Percentiles rank a stretch among this genome's conserved stretches.
Evolutionary conservation across 192 early-diverging fungal species (phyloP).

Genomic region (Coemansia interrupta): DNA sequence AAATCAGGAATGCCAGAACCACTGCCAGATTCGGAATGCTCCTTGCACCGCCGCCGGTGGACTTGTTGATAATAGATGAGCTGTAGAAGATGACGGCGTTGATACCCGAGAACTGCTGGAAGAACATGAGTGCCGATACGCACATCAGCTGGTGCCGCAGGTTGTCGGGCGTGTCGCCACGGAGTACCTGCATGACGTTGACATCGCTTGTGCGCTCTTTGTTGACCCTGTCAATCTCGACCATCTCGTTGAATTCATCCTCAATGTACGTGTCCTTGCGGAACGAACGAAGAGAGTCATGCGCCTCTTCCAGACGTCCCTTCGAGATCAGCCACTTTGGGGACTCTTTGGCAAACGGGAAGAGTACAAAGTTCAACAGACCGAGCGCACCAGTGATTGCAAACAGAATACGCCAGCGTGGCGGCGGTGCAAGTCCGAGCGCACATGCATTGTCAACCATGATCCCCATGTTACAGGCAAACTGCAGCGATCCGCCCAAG

Average conservation of each 20-base stretch:
- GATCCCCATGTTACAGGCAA: constrained; percentile 75
- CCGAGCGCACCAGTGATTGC: constrained; percentile 60
- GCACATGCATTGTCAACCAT: constrained; percentile 66
- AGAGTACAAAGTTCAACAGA: constrained; percentile 54
- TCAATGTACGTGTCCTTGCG: constrained; percentile 57
- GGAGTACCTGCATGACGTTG: constrained; percentile 55
- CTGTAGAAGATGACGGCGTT: constrained; percentile 83
- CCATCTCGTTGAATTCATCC: constrained; percentile 63
- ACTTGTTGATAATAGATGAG: constrained; percentile 69
- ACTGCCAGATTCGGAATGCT: constrained; percentile 4
- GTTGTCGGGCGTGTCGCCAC: constrained; percentile 51
- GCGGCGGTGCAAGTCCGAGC: constrained; percentile 56
- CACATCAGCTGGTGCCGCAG: constrained; percentile 61
- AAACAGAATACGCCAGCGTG: constrained; percentile 71
- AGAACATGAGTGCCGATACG: constrained; percentile 62
- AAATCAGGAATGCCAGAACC: constrained; percentile 48
- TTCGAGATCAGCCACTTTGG: constrained; percentile 69
- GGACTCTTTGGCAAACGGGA: constrained; percentile 71
- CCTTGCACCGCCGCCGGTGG: constrained; percentile 19
- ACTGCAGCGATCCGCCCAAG: constrained; percentile 71
- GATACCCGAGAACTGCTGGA: constrained; percentile 84
- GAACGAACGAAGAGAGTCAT: constrained; percentile 50
- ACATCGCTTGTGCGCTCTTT: constrained; percentile 37
- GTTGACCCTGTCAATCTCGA: constrained; percentile 42
- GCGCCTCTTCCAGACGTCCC: constrained; percentile 60